Evolutionary conservation across 352 stramenopile genomes (phyloP).

Genomic region (Aphanomyces stellatus): DNA sequence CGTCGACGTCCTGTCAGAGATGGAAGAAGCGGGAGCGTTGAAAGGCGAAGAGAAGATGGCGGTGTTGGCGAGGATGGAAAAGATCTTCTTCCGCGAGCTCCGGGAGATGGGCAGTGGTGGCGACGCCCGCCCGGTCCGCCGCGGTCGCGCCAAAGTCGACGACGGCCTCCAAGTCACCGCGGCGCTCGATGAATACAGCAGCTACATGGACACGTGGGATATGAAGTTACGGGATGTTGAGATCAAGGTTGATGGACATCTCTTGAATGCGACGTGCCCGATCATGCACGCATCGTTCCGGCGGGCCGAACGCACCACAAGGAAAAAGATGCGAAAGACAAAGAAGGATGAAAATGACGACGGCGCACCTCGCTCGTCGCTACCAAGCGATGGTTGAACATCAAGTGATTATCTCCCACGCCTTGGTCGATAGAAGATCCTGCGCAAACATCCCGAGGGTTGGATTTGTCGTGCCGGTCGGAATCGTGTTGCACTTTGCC

Average conservation of each 20-base stretch:
- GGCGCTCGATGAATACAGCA: constrained; percentile 12
- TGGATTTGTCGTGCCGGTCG: no score
- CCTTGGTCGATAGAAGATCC: no score
- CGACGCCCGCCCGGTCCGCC: neutral
- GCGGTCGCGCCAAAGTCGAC: neutral
- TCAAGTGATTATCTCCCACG: no score
- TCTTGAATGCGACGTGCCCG: neutral
- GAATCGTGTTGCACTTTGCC: no score
- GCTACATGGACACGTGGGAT: constrained; percentile 9
- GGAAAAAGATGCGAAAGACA: neutral
- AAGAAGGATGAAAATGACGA: neutral
- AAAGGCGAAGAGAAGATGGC: neutral
- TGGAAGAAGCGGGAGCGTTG: neutral
- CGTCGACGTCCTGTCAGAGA: neutral
- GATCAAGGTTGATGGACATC: neutral
- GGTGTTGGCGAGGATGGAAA: neutral
- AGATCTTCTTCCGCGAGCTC: neutral
- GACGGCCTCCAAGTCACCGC: neutral
- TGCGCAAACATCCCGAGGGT: no score
- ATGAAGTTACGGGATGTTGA: neutral
- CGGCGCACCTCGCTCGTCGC: neutral
- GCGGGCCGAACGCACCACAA: neutral
- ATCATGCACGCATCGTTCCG: neutral
- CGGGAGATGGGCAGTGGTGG: neutral
- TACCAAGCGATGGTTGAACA: neutral